Evolutionary conservation across 306 rosid genomes (phyloP).

Genomic region (Glycine tomentella): DNA sequence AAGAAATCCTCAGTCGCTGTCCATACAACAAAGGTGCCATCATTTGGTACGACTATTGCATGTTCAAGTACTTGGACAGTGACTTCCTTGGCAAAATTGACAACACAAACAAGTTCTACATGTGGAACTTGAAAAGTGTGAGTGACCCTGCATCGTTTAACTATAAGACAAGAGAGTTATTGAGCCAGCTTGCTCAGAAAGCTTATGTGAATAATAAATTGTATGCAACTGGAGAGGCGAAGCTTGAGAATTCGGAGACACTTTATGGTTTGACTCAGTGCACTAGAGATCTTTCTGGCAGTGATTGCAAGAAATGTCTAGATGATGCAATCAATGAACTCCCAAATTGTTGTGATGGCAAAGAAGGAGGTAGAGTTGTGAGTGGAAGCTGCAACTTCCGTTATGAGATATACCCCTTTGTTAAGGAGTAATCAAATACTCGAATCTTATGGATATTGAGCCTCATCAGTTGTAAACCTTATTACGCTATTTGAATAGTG

Average conservation of each 20-base stretch:
- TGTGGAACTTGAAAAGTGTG: slow-evolving; percentile 30
- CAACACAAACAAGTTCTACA: slow-evolving; percentile 5
- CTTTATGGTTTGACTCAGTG: slow-evolving; percentile 55
- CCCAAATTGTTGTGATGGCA: slow-evolving; percentile 46
- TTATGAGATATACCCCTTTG: slow-evolving; percentile 6
- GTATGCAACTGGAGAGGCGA: slow-evolving; percentile 34
- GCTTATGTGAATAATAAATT: slow-evolving; percentile 1
- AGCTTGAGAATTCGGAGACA: slow-evolving; percentile 23
- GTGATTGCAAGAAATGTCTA: slow-evolving; percentile 52
- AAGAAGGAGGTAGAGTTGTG: slow-evolving; percentile 49
- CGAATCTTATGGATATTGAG: background rate
- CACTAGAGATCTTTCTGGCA: slow-evolving; percentile 49
- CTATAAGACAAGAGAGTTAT: slow-evolving; percentile 18
- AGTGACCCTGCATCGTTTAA: slow-evolving; percentile 30
- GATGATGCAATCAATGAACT: slow-evolving; percentile 40
- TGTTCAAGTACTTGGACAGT: slow-evolving; percentile 43
- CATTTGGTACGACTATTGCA: slow-evolving; percentile 48
- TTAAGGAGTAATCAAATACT: background rate
- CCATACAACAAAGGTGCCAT: slow-evolving; percentile 42
- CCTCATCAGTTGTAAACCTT: too few relatives aligned
- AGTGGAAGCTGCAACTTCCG: slow-evolving; percentile 15
- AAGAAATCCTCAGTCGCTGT: slow-evolving; percentile 35
- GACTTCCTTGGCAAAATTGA: slow-evolving; percentile 48
- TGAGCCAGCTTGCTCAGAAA: slow-evolving; percentile 8
- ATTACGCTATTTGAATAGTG: too few relatives aligned